Percentiles rank a stretch among this genome's conserved stretches.
Evolutionary conservation across 140 eudicot species (phyloP).

Genomic region (Bidens hawaiensis): DNA sequence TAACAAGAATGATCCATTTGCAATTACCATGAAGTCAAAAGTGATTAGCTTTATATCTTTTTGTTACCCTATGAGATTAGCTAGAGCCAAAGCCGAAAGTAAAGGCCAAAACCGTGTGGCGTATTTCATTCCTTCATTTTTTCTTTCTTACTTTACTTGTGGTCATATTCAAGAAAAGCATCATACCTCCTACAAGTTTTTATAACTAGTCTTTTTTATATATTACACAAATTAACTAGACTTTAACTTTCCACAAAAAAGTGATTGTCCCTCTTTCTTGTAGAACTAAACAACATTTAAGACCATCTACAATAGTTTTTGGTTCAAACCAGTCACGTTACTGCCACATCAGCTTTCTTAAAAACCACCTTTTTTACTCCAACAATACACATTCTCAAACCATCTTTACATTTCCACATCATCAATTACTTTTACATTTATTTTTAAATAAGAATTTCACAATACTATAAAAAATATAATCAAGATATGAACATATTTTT

Average conservation of each 20-base stretch:
- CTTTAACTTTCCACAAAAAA: neutral
- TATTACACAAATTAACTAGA: neutral
- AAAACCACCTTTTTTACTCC: too few relatives aligned
- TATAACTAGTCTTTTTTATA: neutral
- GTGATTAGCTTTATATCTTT: conserved; percentile 8
- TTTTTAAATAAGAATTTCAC: too few relatives aligned
- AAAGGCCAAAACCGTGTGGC: conserved; percentile 36
- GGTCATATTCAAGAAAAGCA: conserved; percentile 29
- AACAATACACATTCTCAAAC: too few relatives aligned
- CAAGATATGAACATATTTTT: too few relatives aligned
- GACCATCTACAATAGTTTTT: too few relatives aligned
- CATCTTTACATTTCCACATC: too few relatives aligned
- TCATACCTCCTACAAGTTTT: conserved; percentile 23
- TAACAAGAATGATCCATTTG: neutral
- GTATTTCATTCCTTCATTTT: conserved; percentile 12
- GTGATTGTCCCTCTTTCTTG: neutral
- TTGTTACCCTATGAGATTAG: conserved; percentile 1
- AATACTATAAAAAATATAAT: too few relatives aligned
- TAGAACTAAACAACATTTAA: neutral
- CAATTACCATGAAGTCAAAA: conserved; percentile 30
- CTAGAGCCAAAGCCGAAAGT: conserved; percentile 21
- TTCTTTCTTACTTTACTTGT: conserved; percentile 23
- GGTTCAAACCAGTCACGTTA: too few relatives aligned
- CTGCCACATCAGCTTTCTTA: too few relatives aligned
- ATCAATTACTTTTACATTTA: too few relatives aligned